Evolutionary conservation across 2,329 filamentous ascomycete genomes (phyloP).

Genomic region (Monosporascus sp.): DNA sequence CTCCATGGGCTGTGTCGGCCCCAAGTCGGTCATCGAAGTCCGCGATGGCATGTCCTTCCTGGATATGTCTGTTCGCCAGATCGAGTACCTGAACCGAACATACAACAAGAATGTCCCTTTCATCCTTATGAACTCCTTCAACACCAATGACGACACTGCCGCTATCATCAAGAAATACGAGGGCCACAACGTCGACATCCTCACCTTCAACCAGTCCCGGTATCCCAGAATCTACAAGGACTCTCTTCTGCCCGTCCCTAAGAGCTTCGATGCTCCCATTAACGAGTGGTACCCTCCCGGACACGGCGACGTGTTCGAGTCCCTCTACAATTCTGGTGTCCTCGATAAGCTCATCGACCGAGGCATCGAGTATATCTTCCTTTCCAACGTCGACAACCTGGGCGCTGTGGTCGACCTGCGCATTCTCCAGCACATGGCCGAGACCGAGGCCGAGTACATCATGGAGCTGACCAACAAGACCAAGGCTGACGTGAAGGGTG

Average conservation of each 20-base stretch:
- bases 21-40: slow-evolving; percentile 99
- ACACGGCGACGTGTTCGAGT: slow-evolving; percentile 99
- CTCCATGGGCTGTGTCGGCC: slow-evolving; percentile 98
- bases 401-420: slow-evolving; percentile 96
- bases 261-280: slow-evolving; percentile 79
- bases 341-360: slow-evolving; percentile 94
- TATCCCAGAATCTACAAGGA: slow-evolving; percentile 99
- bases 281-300: slow-evolving; percentile 98
- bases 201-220: slow-evolving; percentile 99
- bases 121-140: slow-evolving; percentile 99
- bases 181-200: slow-evolving; percentile 98
- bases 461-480: slow-evolving; percentile 99
- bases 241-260: slow-evolving; percentile 91
- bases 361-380: slow-evolving; percentile 95
- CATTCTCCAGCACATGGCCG: slow-evolving; percentile 98
- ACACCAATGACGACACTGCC: slow-evolving; percentile 96
- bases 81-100: slow-evolving; percentile 98
- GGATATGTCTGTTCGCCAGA: slow-evolving; percentile 96
- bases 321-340: slow-evolving; percentile 97
- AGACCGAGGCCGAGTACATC: slow-evolving; percentile 96
- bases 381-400: slow-evolving; percentile 98
- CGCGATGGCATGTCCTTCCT: slow-evolving; percentile 99
- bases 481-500: slow-evolving; percentile 99
- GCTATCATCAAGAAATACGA: slow-evolving; percentile 99
- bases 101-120: slow-evolving; percentile 97